phyloP scores from a whole-genome alignment of 2,329 filamentous ascomycete species.

The Penicillium sp. region DNA sequence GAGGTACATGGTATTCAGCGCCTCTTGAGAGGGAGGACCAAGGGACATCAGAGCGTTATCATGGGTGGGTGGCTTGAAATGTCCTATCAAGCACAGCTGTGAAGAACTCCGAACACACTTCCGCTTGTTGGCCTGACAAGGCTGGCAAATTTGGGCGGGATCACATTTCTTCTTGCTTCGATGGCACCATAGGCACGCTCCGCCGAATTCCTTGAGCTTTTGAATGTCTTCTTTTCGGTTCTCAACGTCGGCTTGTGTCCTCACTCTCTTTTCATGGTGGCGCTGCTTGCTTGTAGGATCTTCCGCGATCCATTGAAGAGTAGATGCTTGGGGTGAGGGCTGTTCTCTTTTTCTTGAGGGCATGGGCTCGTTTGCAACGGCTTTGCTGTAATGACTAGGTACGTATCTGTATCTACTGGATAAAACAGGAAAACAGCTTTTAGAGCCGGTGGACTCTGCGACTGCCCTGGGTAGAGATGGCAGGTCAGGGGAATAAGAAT shows the following conservation, averaged over 20 bases:
- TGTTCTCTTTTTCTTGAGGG: not conserved
- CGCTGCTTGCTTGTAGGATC: not conserved
- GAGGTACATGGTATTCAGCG: not conserved
- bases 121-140: conserved; percentile 14
- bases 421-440: not conserved
- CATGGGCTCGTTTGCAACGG: not conserved
- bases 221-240: not conserved
- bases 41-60: not conserved
- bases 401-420: not conserved
- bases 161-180: conserved; percentile 30
- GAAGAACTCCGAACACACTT: conserved; percentile 23
- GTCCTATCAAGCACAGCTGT: not conserved
- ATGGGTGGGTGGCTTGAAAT: not conserved
- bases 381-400: not conserved
- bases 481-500: not conserved
- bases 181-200: conserved; percentile 30
- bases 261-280: not conserved
- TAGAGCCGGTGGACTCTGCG: not conserved
- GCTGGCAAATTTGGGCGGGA: conserved; percentile 15
- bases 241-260: not conserved
- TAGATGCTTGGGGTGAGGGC: not conserved
- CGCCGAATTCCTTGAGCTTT: conserved; percentile 24
- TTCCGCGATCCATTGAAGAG: not conserved
- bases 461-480: not conserved
- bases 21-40: not conserved